phyloP scores from a whole-genome alignment of 768 basidiomycete genomes.

The Russula lepida region DNA sequence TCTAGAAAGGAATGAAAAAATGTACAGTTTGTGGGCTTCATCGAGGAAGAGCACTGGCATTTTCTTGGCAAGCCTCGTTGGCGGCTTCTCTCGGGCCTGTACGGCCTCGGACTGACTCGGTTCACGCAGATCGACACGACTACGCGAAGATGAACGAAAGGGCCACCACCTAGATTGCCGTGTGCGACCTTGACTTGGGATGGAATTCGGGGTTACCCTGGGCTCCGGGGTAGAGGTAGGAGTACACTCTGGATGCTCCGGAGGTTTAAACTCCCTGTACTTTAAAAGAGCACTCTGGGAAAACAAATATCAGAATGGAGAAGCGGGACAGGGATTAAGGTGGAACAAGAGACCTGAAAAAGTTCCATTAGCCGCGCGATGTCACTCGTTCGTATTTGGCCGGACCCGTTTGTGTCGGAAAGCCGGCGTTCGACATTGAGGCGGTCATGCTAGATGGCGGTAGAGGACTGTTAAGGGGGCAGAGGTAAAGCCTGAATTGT shows the following conservation, averaged over 20 bases:
- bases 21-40: conserved; percentile 77
- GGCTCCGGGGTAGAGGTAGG: background rate
- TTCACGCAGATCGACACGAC: conserved; percentile 2
- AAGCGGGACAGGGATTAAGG: background rate
- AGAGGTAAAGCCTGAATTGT: background rate
- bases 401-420: conserved; percentile 35
- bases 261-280: conserved; percentile 27
- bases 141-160: conserved; percentile 11
- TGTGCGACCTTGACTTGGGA: conserved; percentile 11
- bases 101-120: conserved; percentile 15
- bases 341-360: conserved; percentile 46
- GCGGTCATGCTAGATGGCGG: conserved; percentile 55
- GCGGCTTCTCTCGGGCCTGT: conserved; percentile 29
- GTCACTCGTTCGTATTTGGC: conserved; percentile 64
- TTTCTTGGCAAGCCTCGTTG: conserved; percentile 44
- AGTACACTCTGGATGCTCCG: background rate
- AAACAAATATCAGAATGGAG: conserved; percentile 5
- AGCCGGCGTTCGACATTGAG: conserved; percentile 58
- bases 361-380: conserved; percentile 78
- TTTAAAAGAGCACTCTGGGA: conserved; percentile 25
- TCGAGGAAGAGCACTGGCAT: conserved; percentile 79
- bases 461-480: conserved; percentile 13
- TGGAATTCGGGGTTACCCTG: conserved; percentile 1
- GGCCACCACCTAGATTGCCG: conserved; percentile 13
- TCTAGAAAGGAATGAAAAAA: background rate